These are phyloP conservation scores for Beauveria sp. DNA, from an alignment of 2,329 filamentous ascomycete species.

Conservation along the genomic window DNA sequence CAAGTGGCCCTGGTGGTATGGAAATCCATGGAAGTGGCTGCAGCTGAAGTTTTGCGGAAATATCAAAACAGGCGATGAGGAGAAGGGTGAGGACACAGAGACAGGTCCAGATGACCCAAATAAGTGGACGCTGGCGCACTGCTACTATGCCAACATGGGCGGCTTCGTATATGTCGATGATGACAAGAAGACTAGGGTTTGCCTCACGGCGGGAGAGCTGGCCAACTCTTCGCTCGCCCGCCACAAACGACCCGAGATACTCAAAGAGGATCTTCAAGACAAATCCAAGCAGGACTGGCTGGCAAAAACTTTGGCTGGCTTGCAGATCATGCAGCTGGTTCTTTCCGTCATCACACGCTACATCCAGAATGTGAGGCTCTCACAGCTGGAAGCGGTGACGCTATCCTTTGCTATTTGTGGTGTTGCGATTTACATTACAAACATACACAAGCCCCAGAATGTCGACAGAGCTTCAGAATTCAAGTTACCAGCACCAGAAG, in stretches of 20 bases:
- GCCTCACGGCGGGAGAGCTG: neutral
- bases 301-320: neutral
- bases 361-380: neutral
- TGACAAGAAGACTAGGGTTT: neutral
- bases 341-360: neutral
- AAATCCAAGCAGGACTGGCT: neutral
- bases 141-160: constrained; percentile 2
- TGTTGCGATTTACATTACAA: neutral
- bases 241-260: neutral
- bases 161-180: neutral
- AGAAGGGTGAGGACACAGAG: neutral
- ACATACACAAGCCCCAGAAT: neutral
- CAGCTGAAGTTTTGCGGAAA: neutral
- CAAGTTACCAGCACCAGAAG: no score
- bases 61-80: neutral
- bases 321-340: neutral
- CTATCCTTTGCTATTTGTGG: neutral
- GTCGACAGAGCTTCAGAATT: neutral
- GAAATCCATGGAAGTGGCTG: neutral
- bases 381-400: neutral
- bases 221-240: neutral
- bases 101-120: neutral
- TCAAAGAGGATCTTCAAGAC: neutral
- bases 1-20: neutral
- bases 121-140: neutral